phyloP scores from a whole-genome alignment of 805 yeast genomes.

The Myxozyma neglecta region DNA sequence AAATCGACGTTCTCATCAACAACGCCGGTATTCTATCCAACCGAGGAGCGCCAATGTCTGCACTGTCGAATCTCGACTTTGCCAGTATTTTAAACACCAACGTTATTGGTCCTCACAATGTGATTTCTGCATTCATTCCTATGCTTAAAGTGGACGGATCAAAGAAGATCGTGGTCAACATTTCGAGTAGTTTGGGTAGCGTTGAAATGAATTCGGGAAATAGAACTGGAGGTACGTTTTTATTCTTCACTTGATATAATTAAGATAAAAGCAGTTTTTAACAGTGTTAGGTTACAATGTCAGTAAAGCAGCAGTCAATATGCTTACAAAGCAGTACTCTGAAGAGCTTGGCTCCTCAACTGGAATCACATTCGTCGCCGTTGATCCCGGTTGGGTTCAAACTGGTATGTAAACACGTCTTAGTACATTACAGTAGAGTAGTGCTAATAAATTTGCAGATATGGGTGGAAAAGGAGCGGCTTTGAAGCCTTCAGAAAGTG shows the following conservation, averaged over 20 bases:
- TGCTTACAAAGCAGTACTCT: slow-evolving; percentile 14
- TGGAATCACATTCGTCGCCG: slow-evolving; percentile 6
- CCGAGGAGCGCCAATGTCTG: not conserved
- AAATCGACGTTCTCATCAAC: slow-evolving; percentile 9
- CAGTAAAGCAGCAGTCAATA: slow-evolving; percentile 15
- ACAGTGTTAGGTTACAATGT: slow-evolving; percentile 5
- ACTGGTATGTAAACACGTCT: not conserved
- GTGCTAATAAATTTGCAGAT: slow-evolving; percentile 1
- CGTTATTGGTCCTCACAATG: slow-evolving; percentile 11
- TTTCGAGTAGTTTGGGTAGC: slow-evolving; percentile 9
- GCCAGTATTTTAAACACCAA: not conserved
- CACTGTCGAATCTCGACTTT: slow-evolving; percentile 1
- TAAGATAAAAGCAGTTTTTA: not conserved
- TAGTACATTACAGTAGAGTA: no score
- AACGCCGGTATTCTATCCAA: not conserved
- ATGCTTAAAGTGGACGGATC: not conserved
- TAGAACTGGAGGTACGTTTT: not conserved
- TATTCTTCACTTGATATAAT: not conserved
- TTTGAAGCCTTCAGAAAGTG: slow-evolving; percentile 4
- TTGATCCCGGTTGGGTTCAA: slow-evolving; percentile 16
- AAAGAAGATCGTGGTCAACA: slow-evolving; percentile 8
- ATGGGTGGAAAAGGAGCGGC: slow-evolving; percentile 8
- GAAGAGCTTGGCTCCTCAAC: not conserved
- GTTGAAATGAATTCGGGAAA: slow-evolving; percentile 6
- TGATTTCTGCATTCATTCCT: slow-evolving; percentile 11